Conservation (phyloP, 2,329 filamentous ascomycete genomes). For the Cordyceps pruinosa region DNA sequence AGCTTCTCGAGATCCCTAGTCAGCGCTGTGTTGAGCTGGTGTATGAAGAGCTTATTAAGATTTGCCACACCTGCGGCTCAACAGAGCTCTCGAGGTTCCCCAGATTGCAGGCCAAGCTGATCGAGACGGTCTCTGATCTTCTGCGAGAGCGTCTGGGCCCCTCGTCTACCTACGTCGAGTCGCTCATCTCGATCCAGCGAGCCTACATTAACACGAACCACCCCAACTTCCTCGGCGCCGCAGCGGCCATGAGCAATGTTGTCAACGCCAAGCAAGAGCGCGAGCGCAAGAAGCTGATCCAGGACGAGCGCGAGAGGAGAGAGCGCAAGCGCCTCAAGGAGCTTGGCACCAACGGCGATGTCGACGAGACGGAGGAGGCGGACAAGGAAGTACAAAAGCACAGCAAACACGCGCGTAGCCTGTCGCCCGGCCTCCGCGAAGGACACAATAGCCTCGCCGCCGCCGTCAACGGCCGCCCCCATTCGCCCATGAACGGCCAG, state of each 20-base stretch:
- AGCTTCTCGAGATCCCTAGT: constrained; percentile 87
- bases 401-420: constrained; percentile 55
- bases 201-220: constrained; percentile 99
- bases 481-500: constrained; percentile 54
- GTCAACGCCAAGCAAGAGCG: constrained; percentile 92
- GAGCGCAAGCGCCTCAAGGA: constrained; percentile 81
- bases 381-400: constrained; percentile 46
- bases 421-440: constrained; percentile 74
- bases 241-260: constrained; percentile 94
- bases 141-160: constrained; percentile 87
- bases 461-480: constrained; percentile 60
- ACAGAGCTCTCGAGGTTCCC: constrained; percentile 90
- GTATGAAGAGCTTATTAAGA: constrained; percentile 98
- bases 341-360: constrained; percentile 69
- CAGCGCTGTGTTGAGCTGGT: constrained; percentile 96
- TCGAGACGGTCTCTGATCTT: constrained; percentile 95
- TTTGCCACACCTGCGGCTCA: constrained; percentile 96
- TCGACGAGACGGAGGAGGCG: constrained; percentile 58
- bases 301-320: constrained; percentile 79
- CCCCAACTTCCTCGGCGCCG: constrained; percentile 94
- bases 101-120: constrained; percentile 88
- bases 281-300: constrained; percentile 71
- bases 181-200: constrained; percentile 91
- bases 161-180: constrained; percentile 86
- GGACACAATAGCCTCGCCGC: constrained; percentile 54